phyloP scores from a whole-genome alignment of 805 yeast genomes.

The Yarrowia hollandica region DNA sequence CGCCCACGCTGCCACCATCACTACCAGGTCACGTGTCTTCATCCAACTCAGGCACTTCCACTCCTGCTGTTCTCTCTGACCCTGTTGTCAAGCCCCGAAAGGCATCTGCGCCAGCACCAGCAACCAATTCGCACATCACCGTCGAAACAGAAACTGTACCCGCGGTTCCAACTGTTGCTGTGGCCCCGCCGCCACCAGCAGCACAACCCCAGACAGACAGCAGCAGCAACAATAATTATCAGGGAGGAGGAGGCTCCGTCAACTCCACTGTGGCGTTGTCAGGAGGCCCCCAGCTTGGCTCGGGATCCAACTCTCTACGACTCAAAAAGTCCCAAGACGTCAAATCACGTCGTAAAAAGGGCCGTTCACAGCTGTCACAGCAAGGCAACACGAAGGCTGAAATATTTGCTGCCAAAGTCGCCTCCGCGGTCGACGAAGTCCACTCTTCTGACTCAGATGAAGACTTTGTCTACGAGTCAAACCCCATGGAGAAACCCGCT shows the following conservation, averaged over 20 bases:
- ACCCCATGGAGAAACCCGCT: slow-evolving; percentile 34
- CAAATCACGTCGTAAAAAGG: slow-evolving; percentile 46
- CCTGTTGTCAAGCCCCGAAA: slow-evolving; percentile 16
- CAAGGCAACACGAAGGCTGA: slow-evolving; percentile 73
- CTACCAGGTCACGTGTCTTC: neutral
- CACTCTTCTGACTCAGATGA: slow-evolving; percentile 83
- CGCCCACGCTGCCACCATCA: neutral
- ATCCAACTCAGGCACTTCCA: slow-evolving; percentile 12
- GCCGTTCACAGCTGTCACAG: slow-evolving; percentile 32
- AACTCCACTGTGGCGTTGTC: slow-evolving; percentile 16
- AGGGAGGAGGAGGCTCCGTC: slow-evolving; percentile 4
- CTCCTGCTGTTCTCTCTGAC: neutral
- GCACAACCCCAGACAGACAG: slow-evolving; percentile 13
- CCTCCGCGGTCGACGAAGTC: slow-evolving; percentile 90
- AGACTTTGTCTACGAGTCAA: slow-evolving; percentile 87
- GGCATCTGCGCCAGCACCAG: slow-evolving; percentile 20
- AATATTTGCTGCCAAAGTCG: slow-evolving; percentile 90
- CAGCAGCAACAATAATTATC: neutral
- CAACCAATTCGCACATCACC: slow-evolving; percentile 42
- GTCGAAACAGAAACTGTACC: slow-evolving; percentile 67
- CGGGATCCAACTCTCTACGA: slow-evolving; percentile 13
- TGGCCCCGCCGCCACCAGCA: slow-evolving; percentile 33
- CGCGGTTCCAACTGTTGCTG: slow-evolving; percentile 46
- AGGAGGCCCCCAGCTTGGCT: slow-evolving; percentile 19
- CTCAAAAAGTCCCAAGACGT: slow-evolving; percentile 30